phyloP scores from a whole-genome alignment of 345 rosid genomes.

The thale cress (Arabidopsis thaliana) region DNA sequence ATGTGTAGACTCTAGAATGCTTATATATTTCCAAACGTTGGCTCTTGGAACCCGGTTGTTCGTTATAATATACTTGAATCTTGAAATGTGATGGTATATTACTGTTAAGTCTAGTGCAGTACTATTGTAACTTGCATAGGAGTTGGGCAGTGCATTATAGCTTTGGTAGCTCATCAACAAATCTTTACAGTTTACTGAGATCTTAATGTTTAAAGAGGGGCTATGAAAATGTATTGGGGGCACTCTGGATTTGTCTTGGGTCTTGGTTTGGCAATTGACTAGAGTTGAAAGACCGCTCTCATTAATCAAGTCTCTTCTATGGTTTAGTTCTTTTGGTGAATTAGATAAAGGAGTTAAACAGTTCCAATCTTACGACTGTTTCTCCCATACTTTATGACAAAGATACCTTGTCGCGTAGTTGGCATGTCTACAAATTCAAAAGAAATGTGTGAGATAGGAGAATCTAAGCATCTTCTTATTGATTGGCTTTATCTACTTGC shows the following conservation, averaged over 20 bases:
- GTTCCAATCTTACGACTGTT: constrained; percentile 1
- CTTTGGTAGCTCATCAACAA: not conserved
- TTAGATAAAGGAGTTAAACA: not conserved
- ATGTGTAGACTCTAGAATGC: not conserved
- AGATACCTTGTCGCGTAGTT: not conserved
- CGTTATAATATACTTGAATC: constrained; percentile 1
- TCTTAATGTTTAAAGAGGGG: constrained; percentile 2
- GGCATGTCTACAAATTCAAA: not conserved
- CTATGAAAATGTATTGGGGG: not conserved
- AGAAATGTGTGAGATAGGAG: not conserved
- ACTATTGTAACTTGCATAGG: constrained; percentile 8
- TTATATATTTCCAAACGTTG: not conserved
- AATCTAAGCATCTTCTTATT: not conserved
- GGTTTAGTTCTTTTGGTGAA: not conserved
- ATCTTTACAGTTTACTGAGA: not conserved
- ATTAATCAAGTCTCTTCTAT: not conserved
- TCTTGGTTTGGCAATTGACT: constrained; percentile 18
- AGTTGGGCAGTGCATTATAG: not conserved
- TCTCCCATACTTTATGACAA: not conserved
- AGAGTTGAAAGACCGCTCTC: not conserved
- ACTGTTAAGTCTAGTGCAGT: not conserved
- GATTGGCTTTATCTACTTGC: not conserved
- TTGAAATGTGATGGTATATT: constrained; percentile 1
- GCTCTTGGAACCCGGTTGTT: constrained; percentile 3
- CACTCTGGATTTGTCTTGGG: constrained; percentile 5